Base-by-base conservation (phyloP, 2,329 filamentous ascomycete genomes). In the Clonostachys byssicola region DNA sequence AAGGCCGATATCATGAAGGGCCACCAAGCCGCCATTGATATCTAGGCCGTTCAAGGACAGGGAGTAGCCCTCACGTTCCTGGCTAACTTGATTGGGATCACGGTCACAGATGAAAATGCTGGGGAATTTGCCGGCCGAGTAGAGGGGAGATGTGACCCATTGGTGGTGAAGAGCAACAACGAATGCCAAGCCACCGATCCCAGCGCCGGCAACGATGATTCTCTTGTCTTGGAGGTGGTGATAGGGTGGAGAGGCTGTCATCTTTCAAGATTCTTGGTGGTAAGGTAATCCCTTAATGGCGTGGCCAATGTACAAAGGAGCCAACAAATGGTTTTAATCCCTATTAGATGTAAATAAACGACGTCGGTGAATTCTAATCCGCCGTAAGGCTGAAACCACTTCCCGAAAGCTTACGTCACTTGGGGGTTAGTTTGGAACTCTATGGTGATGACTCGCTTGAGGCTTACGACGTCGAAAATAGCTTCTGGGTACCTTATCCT, bases 171-270 rank as follows among this genome's bases (percentile, higher is more conserved):
- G 56, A 14, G 67, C 62, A 44, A 65, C 55, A 30, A 62, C 65
- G 46, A 76, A 75, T 6, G 70, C 58, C 12, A 69, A 62, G 5
- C 73, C 71, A 10, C 70, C 64, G 17, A 74, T 60, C 23, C 73
- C 73, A 18, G 60, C 69, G 5, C 73, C 72, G 5, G 66, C 61
- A 8, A 76, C 56, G 18, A 73, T 59, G 44, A 74, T 70, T 36
- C 60, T 67, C 53, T 72, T 72, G 14, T 63, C 61, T 5, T 62
- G 55, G n/a, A 72, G 61, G 43, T 65, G 60, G 43, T 59, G 62
- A 23, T 46, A 30, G 23, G 23, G 23, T 30, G 23, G 23, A 30
- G 23, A 30, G 23, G 23, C 8, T 30, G 23, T 9, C 8, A 30
- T 30, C 3, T 30, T 30, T 30, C 23, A 30, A 8, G 8, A 30